These are phyloP conservation scores for Pichia californica DNA, from an alignment of 805 yeast species.

Conservation along the genomic window DNA sequence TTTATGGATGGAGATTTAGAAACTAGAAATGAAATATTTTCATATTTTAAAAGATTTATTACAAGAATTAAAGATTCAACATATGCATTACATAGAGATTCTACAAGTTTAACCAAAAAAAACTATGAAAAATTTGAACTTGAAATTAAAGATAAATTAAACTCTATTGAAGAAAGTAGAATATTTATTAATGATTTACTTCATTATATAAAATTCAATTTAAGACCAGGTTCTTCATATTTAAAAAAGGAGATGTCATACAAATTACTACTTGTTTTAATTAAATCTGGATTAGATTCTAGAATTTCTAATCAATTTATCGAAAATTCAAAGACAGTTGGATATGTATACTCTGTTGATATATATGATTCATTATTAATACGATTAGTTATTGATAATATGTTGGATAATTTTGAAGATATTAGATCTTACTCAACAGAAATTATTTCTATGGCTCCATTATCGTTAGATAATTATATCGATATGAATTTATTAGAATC, in stretches of 20 bases:
- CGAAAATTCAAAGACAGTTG: constrained; percentile 37
- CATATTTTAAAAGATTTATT: constrained; percentile 56
- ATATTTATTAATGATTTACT: constrained; percentile 31
- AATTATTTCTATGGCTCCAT: constrained; percentile 41
- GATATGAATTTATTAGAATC: constrained; percentile 18
- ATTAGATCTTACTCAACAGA: constrained; percentile 48
- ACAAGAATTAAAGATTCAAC: constrained; percentile 63
- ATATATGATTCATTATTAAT: constrained; percentile 36
- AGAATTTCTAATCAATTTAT: constrained; percentile 33
- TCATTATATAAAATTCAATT: constrained; percentile 19
- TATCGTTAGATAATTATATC: constrained; percentile 20
- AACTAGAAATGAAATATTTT: constrained; percentile 56
- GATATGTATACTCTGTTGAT: constrained; percentile 41
- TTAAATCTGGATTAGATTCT: constrained; percentile 52
- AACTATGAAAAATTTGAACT: constrained; percentile 29
- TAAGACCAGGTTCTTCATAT: constrained; percentile 53
- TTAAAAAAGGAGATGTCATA: constrained; percentile 45
- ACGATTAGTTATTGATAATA: constrained; percentile 50
- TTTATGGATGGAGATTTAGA: constrained; percentile 65
- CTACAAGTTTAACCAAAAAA: constrained; percentile 33
- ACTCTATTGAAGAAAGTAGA: constrained; percentile 27
- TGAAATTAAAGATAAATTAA: constrained; percentile 29
- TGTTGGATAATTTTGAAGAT: constrained; percentile 72
- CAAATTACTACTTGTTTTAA: constrained; percentile 39
- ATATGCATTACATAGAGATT: constrained; percentile 50